Base-by-base conservation (phyloP, 371 early-diverging fungal species). In the Parasitella parasitica region DNA sequence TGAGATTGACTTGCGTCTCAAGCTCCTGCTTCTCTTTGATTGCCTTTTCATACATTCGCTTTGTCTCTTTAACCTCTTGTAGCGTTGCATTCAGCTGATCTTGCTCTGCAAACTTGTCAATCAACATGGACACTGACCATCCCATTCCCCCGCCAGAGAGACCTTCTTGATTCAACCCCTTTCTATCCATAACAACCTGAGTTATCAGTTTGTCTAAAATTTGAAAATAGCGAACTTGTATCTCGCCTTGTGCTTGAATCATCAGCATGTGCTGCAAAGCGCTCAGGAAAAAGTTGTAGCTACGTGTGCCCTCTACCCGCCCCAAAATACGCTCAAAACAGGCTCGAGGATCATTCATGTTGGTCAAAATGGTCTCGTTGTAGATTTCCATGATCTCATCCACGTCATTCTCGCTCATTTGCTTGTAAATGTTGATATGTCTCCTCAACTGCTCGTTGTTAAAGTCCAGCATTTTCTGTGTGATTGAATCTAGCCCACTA, bases 271-370 rank as follows among this genome's bases (percentile, higher is more conserved):
- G 91, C 62, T 92, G 93, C 24, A 93, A 66, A 1, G 90, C 78
- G 0, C 92, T 92, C 54, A 93, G 55, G 61, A 93, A 89, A 61
- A 89, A 88, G 43, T 93, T 92, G 54, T 86, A 87, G 6, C 91
- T 85, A 35, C 89, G 80, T 37, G 91, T 88, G 16, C 87, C 91
- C 57, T 91, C 91, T 4, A 92, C 89, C 50, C 86, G 80, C 11
- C 78, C 75, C 58, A 92, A 63, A 27, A 94, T 76, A 2, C 89
- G 75, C 63, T 90, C 86, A 72, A 94, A 91, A 5, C 92, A 88
- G 37, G 91, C 91, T 12, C 84, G 81, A 0, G 91, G 92, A 64
- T 94, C 94, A 18, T 90, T 87, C 87, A 92, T 89, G 49, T 92
- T 88, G 53, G 85, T 84, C 54, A 90, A 63, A 15, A 91, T 83